Evolutionary conservation across 2,329 filamentous ascomycete genomes (phyloP).

Genomic region (Fusarium concolor): DNA sequence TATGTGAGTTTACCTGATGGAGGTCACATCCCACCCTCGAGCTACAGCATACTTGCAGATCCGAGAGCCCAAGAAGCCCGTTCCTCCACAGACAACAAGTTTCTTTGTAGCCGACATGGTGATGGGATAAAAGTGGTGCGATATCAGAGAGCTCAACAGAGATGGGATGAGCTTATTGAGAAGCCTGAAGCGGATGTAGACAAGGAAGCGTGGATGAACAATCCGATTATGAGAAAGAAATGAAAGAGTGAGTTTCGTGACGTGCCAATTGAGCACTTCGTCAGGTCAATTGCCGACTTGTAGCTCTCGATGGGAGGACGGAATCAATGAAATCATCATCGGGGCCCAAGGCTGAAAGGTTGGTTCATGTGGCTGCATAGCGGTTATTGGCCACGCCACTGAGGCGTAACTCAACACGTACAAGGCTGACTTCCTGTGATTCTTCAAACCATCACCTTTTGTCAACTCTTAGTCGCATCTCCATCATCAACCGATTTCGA

Average conservation of each 20-base stretch:
- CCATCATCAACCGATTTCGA: neutral
- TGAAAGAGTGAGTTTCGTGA: neutral
- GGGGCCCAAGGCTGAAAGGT: conserved; percentile 35
- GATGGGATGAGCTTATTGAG: conserved; percentile 7
- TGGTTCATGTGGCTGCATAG: conserved; percentile 19
- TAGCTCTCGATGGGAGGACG: conserved; percentile 20
- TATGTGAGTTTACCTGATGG: conserved; percentile 75
- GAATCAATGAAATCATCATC: conserved; percentile 48
- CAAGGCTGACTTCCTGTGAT: conserved; percentile 25
- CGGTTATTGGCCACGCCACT: conserved; percentile 25
- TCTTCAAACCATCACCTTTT: conserved; percentile 2
- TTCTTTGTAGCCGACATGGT: conserved; percentile 74
- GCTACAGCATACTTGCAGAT: conserved; percentile 92
- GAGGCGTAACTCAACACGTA: conserved; percentile 15
- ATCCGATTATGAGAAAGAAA: neutral
- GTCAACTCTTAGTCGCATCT: neutral
- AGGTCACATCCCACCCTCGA: conserved; percentile 91
- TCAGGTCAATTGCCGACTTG: conserved; percentile 1
- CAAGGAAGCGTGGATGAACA: neutral
- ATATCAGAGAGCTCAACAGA: conserved; percentile 18
- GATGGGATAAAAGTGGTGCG: conserved; percentile 38
- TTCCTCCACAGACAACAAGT: conserved; percentile 92
- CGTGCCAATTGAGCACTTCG: conserved; percentile 23
- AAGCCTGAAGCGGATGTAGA: neutral
- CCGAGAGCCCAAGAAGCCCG: conserved; percentile 86